Percentiles rank a stretch among this genome's conserved stretches.
Conservation (phyloP, 2,329 filamentous ascomycete genomes). For the Phyllosticta paracitricarpa region DNA sequence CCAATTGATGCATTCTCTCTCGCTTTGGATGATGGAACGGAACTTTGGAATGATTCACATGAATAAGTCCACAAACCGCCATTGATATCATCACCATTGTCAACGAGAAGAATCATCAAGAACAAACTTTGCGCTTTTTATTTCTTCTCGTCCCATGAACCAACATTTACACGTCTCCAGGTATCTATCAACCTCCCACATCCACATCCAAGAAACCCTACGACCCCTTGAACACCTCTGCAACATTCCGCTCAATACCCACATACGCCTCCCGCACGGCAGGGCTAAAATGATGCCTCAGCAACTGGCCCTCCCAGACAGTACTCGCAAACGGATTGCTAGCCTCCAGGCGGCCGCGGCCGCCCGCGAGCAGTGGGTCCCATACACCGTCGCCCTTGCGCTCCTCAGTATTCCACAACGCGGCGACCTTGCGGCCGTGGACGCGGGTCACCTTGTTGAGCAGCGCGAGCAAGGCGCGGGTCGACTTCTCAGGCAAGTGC, state of each 20-base stretch:
- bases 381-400: conserved; percentile 82
- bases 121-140: too few species aligned
- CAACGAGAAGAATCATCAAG: too few species aligned
- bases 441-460: conserved; percentile 69
- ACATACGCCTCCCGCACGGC: conserved; percentile 65
- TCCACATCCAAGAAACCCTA: not conserved
- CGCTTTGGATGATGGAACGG: too few species aligned
- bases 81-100: too few species aligned
- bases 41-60: too few species aligned
- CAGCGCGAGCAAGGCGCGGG: conserved; percentile 67
- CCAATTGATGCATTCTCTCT: too few species aligned
- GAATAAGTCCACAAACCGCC: too few species aligned
- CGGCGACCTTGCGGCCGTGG: conserved; percentile 70
- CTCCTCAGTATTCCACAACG: conserved; percentile 94
- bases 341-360: conserved; percentile 57
- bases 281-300: conserved; percentile 78
- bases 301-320: conserved; percentile 85
- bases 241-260: conserved; percentile 20
- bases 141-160: too few species aligned
- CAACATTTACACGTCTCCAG: too few species aligned
- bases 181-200: too few species aligned
- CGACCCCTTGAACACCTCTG: not conserved
- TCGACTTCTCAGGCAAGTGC: conserved; percentile 84
- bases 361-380: conserved; percentile 49
- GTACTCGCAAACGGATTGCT: conserved; percentile 87